These are phyloP conservation scores for Vicia sativa DNA, from an alignment of 306 rosid genomes.

Conservation along the genomic window DNA sequence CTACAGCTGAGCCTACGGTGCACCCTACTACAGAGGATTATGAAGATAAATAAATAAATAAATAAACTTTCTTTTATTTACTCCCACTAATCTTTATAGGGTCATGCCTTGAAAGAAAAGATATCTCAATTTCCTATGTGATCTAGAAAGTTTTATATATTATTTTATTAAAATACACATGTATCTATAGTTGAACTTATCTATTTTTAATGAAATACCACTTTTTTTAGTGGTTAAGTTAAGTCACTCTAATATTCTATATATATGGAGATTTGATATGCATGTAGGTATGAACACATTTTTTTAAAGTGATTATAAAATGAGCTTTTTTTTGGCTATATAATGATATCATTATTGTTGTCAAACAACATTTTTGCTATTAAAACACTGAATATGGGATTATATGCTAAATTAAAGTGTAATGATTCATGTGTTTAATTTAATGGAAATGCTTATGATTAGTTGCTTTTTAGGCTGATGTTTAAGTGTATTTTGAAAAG, in stretches of 20 bases:
- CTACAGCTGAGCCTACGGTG: slow-evolving; percentile 39
- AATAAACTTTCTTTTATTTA: slow-evolving; percentile 5
- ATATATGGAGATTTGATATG: background rate
- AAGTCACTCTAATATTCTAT: background rate
- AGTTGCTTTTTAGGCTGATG: too few relatives aligned
- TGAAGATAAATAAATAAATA: background rate
- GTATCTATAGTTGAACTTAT: background rate
- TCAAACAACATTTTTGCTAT: too few relatives aligned
- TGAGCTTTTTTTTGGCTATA: too few relatives aligned
- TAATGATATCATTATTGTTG: too few relatives aligned
- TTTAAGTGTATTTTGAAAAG: too few relatives aligned
- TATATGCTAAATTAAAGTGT: too few relatives aligned
- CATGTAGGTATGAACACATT: background rate
- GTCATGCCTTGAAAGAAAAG: background rate
- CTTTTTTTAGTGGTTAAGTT: background rate
- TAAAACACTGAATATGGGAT: too few relatives aligned
- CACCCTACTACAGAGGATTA: slow-evolving; percentile 52
- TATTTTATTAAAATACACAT: slow-evolving; percentile 5
- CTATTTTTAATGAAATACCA: background rate
- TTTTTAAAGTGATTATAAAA: too few relatives aligned
- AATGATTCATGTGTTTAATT: too few relatives aligned
- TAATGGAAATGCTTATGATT: too few relatives aligned
- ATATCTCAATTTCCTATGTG: slow-evolving; percentile 11
- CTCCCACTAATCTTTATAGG: slow-evolving; percentile 7
- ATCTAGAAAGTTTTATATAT: slow-evolving; percentile 33